Evolutionary conservation across 2,329 filamentous ascomycete genomes (phyloP).

Genomic region (Chaetothyriales sp.): DNA sequence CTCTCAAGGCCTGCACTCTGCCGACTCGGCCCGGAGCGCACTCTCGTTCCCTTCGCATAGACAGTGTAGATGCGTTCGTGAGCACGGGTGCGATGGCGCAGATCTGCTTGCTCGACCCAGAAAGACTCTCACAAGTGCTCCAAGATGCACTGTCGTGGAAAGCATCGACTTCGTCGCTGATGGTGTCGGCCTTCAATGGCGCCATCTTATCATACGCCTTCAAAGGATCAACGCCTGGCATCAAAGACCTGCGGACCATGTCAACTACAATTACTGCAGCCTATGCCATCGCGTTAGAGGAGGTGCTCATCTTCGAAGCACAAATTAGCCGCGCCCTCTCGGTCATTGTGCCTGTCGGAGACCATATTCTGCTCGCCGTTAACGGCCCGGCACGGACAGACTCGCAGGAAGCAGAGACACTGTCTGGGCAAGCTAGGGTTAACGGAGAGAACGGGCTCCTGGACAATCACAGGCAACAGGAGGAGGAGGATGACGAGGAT

Average conservation of each 20-base stretch:
- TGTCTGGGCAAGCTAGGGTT: neutral
- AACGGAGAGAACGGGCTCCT: neutral
- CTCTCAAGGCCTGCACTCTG: neutral
- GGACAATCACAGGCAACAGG: conserved; percentile 1
- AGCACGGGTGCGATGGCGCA: conserved; percentile 10
- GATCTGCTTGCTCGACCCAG: conserved; percentile 15
- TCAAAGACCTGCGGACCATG: conserved; percentile 17
- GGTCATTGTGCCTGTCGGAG: conserved; percentile 15
- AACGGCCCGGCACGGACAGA: conserved; percentile 11
- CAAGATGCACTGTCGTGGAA: conserved; percentile 16
- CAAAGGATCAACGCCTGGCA: conserved; percentile 11
- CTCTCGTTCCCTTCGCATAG: neutral
- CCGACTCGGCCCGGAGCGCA: too few species aligned
- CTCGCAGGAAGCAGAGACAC: neutral
- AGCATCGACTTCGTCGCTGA: conserved; percentile 15
- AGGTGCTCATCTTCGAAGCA: conserved; percentile 17
- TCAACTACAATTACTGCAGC: conserved; percentile 18
- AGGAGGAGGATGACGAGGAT: conserved; percentile 1
- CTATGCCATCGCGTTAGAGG: conserved; percentile 17
- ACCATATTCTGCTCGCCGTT: conserved; percentile 17
- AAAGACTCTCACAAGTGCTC: conserved; percentile 14
- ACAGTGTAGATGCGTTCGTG: neutral
- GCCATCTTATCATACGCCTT: conserved; percentile 18
- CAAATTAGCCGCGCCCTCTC: conserved; percentile 15
- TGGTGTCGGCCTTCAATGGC: conserved; percentile 17